Evolutionary conservation across 148 eudicot genomes (phyloP).

Genomic region (Dianthus caryophyllus): DNA sequence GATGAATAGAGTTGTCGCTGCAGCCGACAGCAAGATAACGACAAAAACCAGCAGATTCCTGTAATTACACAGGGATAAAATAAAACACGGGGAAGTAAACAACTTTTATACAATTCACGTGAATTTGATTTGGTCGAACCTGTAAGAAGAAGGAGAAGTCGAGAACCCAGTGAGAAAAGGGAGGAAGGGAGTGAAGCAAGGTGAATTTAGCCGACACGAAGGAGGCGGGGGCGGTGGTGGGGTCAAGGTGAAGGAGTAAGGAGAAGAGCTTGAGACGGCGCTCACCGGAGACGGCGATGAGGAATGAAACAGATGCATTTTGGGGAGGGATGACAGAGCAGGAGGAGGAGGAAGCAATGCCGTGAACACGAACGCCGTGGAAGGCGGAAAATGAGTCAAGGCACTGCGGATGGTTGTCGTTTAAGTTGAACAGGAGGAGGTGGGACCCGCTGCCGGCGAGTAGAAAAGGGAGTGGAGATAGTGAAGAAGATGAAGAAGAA

Average conservation of each 20-base stretch:
- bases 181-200: conserved; percentile 7
- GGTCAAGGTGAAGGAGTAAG: conserved; percentile 28
- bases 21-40: conserved; percentile 75
- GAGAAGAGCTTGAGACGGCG: conserved; percentile 63
- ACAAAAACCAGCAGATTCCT: conserved; percentile 38
- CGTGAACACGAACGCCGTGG: conserved; percentile 81
- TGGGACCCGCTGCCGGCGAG: conserved; percentile 93
- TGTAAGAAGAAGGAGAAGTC: conserved; percentile 68
- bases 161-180: conserved; percentile 75
- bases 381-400: conserved; percentile 55
- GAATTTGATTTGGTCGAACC: too few relatives aligned
- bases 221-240: not conserved
- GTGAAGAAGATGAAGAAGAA: too few relatives aligned
- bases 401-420: conserved; percentile 29
- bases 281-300: conserved; percentile 68
- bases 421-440: conserved; percentile 60
- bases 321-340: too few relatives aligned
- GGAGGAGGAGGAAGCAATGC: conserved; percentile 33
- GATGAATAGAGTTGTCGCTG: conserved; percentile 65
- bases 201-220: too few relatives aligned
- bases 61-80: too few relatives aligned
- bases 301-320: conserved; percentile 31
- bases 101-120: too few relatives aligned
- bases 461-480: conserved; percentile 58
- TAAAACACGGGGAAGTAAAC: too few relatives aligned